Conservation (phyloP, 768 basidiomycete species). For the Kwoniella mangroviensis region DNA sequence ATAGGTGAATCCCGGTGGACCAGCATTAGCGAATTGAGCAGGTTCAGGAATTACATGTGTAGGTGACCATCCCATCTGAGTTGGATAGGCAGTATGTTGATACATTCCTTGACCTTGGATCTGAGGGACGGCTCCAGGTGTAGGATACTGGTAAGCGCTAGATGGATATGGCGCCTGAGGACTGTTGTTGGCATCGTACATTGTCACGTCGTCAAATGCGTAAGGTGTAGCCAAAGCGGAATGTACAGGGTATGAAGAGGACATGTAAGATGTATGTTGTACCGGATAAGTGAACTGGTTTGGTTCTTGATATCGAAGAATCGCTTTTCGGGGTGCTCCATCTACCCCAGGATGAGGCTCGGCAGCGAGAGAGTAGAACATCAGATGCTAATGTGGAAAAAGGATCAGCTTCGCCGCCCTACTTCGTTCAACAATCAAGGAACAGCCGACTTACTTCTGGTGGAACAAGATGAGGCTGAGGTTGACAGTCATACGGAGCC, state of each 20-base stretch:
- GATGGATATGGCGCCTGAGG: constrained; percentile 15
- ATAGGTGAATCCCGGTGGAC: constrained; percentile 49
- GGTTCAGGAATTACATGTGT: constrained; percentile 29
- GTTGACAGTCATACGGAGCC: constrained; percentile 29
- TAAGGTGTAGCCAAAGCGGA: not conserved
- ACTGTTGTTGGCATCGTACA: constrained; percentile 18
- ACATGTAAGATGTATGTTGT: constrained; percentile 5
- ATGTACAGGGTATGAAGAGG: constrained; percentile 2
- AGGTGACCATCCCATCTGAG: constrained; percentile 17
- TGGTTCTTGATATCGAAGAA: constrained; percentile 46
- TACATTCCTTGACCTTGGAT: constrained; percentile 4
- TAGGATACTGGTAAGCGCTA: constrained; percentile 14
- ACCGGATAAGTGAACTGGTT: constrained; percentile 4
- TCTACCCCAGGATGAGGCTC: constrained; percentile 48
- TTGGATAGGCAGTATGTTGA: not conserved
- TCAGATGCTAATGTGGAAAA: constrained; percentile 33
- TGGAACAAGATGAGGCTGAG: constrained; percentile 26
- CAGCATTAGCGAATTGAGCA: constrained; percentile 51
- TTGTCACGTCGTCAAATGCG: constrained; percentile 15
- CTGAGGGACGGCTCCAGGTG: not conserved
- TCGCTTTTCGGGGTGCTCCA: constrained; percentile 50
- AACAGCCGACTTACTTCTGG: constrained; percentile 42
- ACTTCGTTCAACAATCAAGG: not conserved
- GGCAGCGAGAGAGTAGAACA: constrained; percentile 50
- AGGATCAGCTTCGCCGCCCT: constrained; percentile 2